Evolutionary conservation across 2,329 filamentous ascomycete genomes (phyloP), one percentile per base, ranked within the genome.

Genomic region (Penicillium crustosum): DNA sequence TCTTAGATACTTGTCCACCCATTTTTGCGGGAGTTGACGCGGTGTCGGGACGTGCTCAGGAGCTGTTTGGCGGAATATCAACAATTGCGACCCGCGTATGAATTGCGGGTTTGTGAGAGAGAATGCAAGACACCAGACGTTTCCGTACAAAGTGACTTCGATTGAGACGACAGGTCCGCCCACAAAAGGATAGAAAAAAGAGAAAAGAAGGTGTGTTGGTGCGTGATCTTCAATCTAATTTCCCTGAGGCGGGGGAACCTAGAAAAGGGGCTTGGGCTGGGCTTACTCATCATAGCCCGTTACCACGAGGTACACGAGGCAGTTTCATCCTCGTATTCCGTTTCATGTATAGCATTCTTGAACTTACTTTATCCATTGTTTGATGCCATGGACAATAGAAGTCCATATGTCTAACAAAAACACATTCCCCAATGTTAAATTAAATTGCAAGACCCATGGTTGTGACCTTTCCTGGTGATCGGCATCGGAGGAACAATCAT

Each of bases 1-100:
- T 88, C 82, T 96, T 96, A 71, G 91, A 96, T 77, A 97, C 84
- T 79, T 91, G 89, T 73, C 89, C 90, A 81, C 93, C 93, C 93
- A 97, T 97, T 68, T 76, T 89, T 70, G 66, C 63, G 58, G 54
- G 17, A 36, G 41, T 57, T 53, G 52, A 48, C 57, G 51, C 45
- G 52, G 41, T 50, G 35, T 59, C 38, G 41, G 41, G 29, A 23
- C n/a, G 49, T 27, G 38, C 31, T 54, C 55, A 55, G 51, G 55
- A 58, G 49, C 36, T 53, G 31, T 39, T 49, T 49, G 38, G 51
- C 15, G 38, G 38, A 41, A 49, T 57, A 49, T 43, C 50, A 54
- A 55, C 50, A 55, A 58, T 55, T 49, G 44, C n/a, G 31, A 33
- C 31, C 35, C 55, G 29, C 27, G 43, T 53, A 19, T 23, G 42